Base-by-base conservation (phyloP, 768 basidiomycete species). In the Strobilomyces confusus region DNA sequence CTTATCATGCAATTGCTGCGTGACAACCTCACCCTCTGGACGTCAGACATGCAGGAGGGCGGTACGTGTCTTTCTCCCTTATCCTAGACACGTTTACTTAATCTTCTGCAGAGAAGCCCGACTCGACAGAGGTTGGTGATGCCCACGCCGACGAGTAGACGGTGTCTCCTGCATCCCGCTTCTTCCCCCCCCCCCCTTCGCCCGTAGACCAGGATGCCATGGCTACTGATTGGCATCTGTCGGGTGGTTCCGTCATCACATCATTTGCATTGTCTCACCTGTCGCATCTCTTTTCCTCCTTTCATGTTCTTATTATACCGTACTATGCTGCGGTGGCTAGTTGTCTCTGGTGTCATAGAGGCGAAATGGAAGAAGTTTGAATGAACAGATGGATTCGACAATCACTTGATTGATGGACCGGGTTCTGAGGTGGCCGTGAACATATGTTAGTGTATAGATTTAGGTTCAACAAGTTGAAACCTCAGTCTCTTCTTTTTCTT, bases 21-120 rank as follows among this genome's bases (percentile, higher is more conserved):
- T 68, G 95, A 98, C 73, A 98, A 98, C 83, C 77, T 98, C 41
- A 97, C 94, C 45, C 83, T 98, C 65, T 98, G 95, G 95, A 97
- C 95, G 55, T 94, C 92, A 43, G 95, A 97, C 72, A 94, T 97
- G 90, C 91, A 94, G 73, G 93, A 95, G 56, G 80, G 86, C 69
- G 89, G 88, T 89, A 54, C 51, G 86, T 81, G 15, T 4, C 33
- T 14, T 79, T 32, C 1, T 29, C 4, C 41, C 5, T 0, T 15
- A 36, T 19, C 4, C 20, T 29, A 0, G 17, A 2, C 5, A 33
- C 9, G n/a, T 55, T n/a, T 61, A 45, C 52, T 55, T 52, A 67
- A 15, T 42, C 43, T 58, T 56, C 43, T 75, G 15, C 78, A 73
- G 89, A 90, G 67, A 89, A 90, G 73, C 73, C 79, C 51, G 87